Evolutionary conservation across 768 basidiomycete genomes (phyloP).

Genomic region (Tylopilus sp.): DNA sequence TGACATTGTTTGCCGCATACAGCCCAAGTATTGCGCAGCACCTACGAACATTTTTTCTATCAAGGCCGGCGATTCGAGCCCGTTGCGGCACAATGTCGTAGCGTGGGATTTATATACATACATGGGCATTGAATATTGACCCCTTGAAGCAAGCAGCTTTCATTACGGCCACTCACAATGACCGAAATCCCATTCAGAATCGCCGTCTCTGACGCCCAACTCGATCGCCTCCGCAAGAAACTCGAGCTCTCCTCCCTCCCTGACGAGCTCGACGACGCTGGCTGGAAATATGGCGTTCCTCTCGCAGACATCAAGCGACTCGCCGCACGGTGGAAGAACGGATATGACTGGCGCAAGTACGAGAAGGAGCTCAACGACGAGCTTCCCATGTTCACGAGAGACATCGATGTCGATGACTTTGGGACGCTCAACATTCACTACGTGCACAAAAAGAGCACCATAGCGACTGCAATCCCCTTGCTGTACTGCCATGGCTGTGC

Average conservation of each 20-base stretch:
- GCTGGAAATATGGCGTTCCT: conserved; percentile 51
- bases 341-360: conserved; percentile 54
- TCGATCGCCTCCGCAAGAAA: conserved; percentile 42
- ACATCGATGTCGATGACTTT: conserved; percentile 46
- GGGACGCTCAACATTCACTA: conserved; percentile 55
- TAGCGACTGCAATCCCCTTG: conserved; percentile 49
- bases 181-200: conserved; percentile 46
- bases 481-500: conserved; percentile 60
- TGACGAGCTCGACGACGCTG: conserved; percentile 52
- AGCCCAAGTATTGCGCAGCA: too few species aligned
- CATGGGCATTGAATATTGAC: too few species aligned
- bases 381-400: conserved; percentile 53
- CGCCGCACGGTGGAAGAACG: conserved; percentile 46
- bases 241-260: conserved; percentile 50
- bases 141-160: too few species aligned
- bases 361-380: conserved; percentile 49
- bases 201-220: conserved; percentile 38
- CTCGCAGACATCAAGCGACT: conserved; percentile 48
- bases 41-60: too few species aligned
- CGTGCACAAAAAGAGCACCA: conserved; percentile 49
- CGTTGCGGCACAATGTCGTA: too few species aligned
- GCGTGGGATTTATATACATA: too few species aligned
- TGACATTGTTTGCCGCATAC: too few species aligned
- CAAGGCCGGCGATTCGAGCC: too few species aligned
- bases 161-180: neutral